Evolutionary conservation across 352 stramenopile species (phyloP), one percentile per base, ranked within the genome.

Genomic region (Phytophthora megakarya): DNA sequence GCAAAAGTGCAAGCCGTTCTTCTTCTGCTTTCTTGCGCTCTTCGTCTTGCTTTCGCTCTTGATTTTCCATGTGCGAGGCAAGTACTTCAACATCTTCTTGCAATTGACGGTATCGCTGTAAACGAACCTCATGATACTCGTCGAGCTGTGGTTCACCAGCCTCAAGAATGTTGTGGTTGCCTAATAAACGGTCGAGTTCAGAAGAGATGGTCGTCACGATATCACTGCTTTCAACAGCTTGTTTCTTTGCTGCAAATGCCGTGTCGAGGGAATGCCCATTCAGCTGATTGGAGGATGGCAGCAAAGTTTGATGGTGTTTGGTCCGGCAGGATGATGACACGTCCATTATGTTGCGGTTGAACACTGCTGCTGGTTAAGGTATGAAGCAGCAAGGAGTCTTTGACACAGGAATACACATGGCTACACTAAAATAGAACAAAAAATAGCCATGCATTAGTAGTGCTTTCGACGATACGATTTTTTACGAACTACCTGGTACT

Each of bases 61-160:
- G 77, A 18, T 66, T 60, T 42, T 90, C 75, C 42, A 88, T 53
- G 32, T 90, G 81, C 7, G 70, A 65, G 12, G 72, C 81, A 10
- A 90, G 66, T 23, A 89, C 74, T 33, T 85, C 71, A 1, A 90
- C 46, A 53, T 90, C 79, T 42, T 80, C 68, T 56, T 80, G 71
- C 2, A 90, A 73, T 59, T 88, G 76, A n/a, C 58, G 47, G 44
- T 56, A 74, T 4, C 65, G 67, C 48, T 54, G 40, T 35, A 18
- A 13, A 13, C 63, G 65, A 40, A 43, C 49, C 13, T 49, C 63
- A 28, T 47, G 42, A 18, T 37, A 67, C 37, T 58, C 51, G n/a
- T 22, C 25, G 15, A 22, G 3, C 33, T 70, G 62, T 18, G 40
- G 46, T 43, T 65, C 54, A n/a, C 72, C 61, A 7, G 43, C 54